These are phyloP conservation scores for Nakazawaea populi DNA, from an alignment of 805 yeast genomes.

Conservation along the genomic window DNA sequence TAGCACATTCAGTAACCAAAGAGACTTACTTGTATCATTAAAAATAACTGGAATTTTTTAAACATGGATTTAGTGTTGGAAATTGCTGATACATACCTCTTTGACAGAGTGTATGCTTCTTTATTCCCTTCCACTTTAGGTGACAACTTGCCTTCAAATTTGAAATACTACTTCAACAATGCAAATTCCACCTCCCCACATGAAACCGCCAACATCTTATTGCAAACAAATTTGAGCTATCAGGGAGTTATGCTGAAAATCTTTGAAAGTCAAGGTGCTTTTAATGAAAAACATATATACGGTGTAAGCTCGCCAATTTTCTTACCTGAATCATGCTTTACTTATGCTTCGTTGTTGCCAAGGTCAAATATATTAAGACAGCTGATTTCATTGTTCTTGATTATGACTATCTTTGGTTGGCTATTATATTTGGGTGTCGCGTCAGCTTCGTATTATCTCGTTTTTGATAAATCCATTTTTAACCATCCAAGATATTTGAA, in stretches of 20 bases:
- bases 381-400: slow-evolving; percentile 51
- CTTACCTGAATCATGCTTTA: slow-evolving; percentile 48
- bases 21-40: background rate
- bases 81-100: slow-evolving; percentile 59
- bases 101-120: slow-evolving; percentile 72
- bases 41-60: background rate
- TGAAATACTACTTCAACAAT: slow-evolving; percentile 16
- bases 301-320: slow-evolving; percentile 43
- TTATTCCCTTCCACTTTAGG: slow-evolving; percentile 55
- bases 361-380: slow-evolving; percentile 76
- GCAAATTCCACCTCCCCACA: slow-evolving; percentile 13
- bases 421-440: slow-evolving; percentile 74
- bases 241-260: slow-evolving; percentile 11
- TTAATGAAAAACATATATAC: slow-evolving; percentile 22
- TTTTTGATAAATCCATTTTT: slow-evolving; percentile 85
- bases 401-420: slow-evolving; percentile 85
- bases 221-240: background rate
- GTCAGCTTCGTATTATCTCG: slow-evolving; percentile 63
- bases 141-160: slow-evolving; percentile 23
- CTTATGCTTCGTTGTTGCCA: slow-evolving; percentile 62
- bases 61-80: slow-evolving; percentile 91
- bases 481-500: slow-evolving; percentile 95
- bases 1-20: background rate
- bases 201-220: slow-evolving; percentile 1
- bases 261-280: slow-evolving; percentile 3